phyloP scores from a whole-genome alignment of 495 filamentous ascomycete species.

The Letharia lupina region DNA sequence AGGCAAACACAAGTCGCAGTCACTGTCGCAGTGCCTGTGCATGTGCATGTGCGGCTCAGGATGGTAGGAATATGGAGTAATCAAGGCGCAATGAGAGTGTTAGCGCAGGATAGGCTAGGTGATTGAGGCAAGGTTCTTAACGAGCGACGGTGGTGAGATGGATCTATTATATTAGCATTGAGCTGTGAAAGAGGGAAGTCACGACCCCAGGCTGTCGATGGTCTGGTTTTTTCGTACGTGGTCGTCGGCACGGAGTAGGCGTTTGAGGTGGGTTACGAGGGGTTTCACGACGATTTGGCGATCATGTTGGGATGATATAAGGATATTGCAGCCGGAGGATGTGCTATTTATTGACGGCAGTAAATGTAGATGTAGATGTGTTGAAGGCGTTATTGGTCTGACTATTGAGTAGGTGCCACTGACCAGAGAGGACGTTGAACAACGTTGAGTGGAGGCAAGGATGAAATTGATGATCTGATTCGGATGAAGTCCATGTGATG shows the following conservation, averaged over 20 bases:
- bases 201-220: not conserved
- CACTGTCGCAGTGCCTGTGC: slow-evolving; percentile 5
- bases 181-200: not conserved
- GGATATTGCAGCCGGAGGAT: not conserved
- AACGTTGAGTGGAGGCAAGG: not conserved
- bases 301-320: not conserved
- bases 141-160: not conserved
- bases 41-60: slow-evolving; percentile 7
- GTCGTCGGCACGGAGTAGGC: slow-evolving; percentile 6
- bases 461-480: not conserved
- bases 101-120: slow-evolving; percentile 8
- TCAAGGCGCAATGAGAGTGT: slow-evolving; percentile 14
- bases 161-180: not conserved
- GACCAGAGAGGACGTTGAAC: too few species aligned
- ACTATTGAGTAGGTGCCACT: not conserved
- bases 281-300: slow-evolving; percentile 15
- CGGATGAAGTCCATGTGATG: not conserved
- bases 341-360: not conserved
- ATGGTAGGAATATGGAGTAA: slow-evolving; percentile 2
- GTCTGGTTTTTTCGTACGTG: not conserved
- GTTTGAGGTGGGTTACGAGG: slow-evolving; percentile 10
- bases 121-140: not conserved
- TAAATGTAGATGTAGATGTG: not conserved
- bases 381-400: not conserved
- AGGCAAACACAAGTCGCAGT: slow-evolving; percentile 7